A percentile compares a stretch with the other conserved stretches of the same genome.
Conservation (phyloP, 768 basidiomycete species). For the Hysterangium stoloniferum region DNA sequence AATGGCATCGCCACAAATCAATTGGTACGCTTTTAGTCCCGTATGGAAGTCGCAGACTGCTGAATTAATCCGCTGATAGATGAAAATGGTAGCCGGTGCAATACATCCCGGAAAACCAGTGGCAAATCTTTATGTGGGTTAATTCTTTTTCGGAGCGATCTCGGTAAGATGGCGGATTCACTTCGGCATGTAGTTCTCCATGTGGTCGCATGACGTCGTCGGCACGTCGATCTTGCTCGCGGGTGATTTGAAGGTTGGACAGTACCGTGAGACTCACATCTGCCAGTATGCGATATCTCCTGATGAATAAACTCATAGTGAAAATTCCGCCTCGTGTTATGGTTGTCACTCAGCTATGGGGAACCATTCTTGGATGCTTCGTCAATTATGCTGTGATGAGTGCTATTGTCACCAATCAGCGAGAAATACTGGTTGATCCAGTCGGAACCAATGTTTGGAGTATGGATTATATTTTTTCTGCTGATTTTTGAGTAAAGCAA, state of each 20-base stretch:
- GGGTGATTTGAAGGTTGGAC: slow-evolving; percentile 27
- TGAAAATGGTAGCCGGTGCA: slow-evolving; percentile 58
- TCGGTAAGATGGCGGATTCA: too few relatives aligned
- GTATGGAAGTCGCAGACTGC: background rate
- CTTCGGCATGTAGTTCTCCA: slow-evolving; percentile 57
- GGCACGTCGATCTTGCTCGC: slow-evolving; percentile 46
- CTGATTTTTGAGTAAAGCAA: background rate
- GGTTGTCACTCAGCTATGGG: slow-evolving; percentile 59
- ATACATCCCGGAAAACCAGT: slow-evolving; percentile 57
- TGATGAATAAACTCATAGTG: slow-evolving; percentile 14
- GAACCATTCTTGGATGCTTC: slow-evolving; percentile 43
- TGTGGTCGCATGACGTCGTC: slow-evolving; percentile 61
- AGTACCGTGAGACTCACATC: slow-evolving; percentile 28
- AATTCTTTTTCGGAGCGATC: too few relatives aligned
- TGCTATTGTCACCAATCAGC: slow-evolving; percentile 36
- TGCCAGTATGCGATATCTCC: background rate
- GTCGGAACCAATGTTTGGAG: slow-evolving; percentile 54
- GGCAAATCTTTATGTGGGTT: slow-evolving; percentile 57
- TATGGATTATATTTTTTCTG: slow-evolving; percentile 1
- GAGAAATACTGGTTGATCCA: slow-evolving; percentile 43
- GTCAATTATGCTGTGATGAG: slow-evolving; percentile 42
- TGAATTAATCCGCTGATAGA: slow-evolving; percentile 19
- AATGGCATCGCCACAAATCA: slow-evolving; percentile 53
- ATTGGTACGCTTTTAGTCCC: slow-evolving; percentile 23
- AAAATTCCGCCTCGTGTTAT: slow-evolving; percentile 63